These are phyloP conservation scores for Citrullus amarus DNA, from an alignment of 306 rosid species.

Conservation along the genomic window DNA sequence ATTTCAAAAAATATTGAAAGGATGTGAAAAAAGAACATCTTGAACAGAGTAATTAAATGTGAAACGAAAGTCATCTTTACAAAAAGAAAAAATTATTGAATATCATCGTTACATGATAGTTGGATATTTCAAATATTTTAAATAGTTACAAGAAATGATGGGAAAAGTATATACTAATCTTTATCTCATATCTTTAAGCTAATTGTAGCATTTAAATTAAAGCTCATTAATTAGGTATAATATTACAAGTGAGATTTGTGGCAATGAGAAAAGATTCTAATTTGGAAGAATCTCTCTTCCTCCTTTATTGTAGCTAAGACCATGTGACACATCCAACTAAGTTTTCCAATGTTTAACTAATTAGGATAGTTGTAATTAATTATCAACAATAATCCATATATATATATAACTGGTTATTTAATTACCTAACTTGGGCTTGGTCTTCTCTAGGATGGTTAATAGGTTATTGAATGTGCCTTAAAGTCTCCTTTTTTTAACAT, in stretches of 20 bases:
- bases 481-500: constrained; percentile 3
- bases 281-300: background rate
- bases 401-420: background rate
- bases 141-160: background rate
- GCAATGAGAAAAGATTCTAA: background rate
- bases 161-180: background rate
- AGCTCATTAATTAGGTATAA: background rate
- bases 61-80: too few relatives aligned
- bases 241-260: background rate
- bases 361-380: background rate
- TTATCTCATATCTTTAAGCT: background rate
- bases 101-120: background rate
- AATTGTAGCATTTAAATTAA: background rate
- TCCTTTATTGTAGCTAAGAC: background rate
- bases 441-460: background rate
- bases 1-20: too few relatives aligned
- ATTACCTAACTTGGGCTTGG: background rate
- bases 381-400: background rate
- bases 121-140: background rate
- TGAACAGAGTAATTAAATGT: too few relatives aligned
- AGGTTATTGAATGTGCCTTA: background rate
- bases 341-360: background rate
- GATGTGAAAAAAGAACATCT: too few relatives aligned
- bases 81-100: too few relatives aligned
- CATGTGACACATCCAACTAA: background rate